phyloP scores from a whole-genome alignment of 2,329 filamentous ascomycete species.

The Neonectria faginata region DNA sequence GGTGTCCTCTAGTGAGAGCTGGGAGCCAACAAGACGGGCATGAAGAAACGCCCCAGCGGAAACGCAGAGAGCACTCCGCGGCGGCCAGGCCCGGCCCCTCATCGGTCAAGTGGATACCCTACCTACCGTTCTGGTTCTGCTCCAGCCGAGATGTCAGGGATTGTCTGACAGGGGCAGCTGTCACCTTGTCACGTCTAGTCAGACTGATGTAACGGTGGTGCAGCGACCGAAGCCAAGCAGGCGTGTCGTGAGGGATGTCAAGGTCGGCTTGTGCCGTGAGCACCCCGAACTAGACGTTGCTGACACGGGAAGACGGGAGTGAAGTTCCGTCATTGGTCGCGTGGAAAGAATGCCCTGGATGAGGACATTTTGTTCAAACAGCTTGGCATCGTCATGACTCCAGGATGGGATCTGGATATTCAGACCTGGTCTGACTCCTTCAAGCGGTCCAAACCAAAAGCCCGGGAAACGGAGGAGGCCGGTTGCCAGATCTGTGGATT shows the following conservation, averaged over 20 bases:
- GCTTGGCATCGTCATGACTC: not conserved
- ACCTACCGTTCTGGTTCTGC: conserved; percentile 31
- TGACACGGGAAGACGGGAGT: not conserved
- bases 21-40: conserved; percentile 5
- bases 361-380: not conserved
- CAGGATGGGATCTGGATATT: not conserved
- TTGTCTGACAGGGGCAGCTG: conserved; percentile 28
- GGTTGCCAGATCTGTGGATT: conserved; percentile 26
- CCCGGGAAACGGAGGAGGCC: conserved; percentile 3
- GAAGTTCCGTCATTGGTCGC: not conserved
- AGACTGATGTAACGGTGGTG: conserved; percentile 21
- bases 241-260: conserved; percentile 1
- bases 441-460: conserved; percentile 14
- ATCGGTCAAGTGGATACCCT: conserved; percentile 24
- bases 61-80: conserved; percentile 36
- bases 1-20: not conserved
- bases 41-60: conserved; percentile 22
- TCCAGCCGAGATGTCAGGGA: conserved; percentile 29
- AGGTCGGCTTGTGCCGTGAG: not conserved
- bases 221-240: conserved; percentile 15
- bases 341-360: not conserved
- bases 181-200: conserved; percentile 26
- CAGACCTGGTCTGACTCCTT: not conserved
- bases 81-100: conserved; percentile 24
- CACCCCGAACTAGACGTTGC: not conserved